A percentile compares a stretch with the other conserved stretches of the same genome.
Conservation (phyloP, 208 protist genomes). For the Kentomonas sorsogonicus region DNA sequence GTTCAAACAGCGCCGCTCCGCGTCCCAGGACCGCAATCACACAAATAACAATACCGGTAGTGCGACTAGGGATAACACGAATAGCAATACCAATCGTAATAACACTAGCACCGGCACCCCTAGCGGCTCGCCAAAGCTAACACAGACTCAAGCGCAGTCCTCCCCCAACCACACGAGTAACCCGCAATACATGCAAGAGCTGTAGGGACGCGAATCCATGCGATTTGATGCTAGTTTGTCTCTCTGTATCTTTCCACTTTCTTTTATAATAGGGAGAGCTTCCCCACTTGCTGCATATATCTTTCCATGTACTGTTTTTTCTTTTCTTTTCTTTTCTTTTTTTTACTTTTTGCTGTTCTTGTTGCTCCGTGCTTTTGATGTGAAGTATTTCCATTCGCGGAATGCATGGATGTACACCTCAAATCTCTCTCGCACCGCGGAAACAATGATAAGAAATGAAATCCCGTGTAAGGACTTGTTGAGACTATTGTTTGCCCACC, state of each 20-base stretch:
- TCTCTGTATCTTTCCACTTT: not conserved
- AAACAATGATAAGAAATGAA: too few relatives aligned
- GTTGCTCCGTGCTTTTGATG: not conserved
- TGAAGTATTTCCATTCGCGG: not conserved
- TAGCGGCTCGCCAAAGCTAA: not conserved
- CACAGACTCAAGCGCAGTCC: not conserved
- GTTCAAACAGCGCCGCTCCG: slow-evolving; percentile 32
- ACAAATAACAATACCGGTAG: too few relatives aligned
- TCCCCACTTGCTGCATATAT: not conserved
- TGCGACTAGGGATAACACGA: too few relatives aligned
- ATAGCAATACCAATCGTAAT: not conserved
- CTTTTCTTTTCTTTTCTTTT: slow-evolving; percentile 8
- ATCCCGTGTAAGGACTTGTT: too few relatives aligned
- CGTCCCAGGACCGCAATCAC: too few relatives aligned
- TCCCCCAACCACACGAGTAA: too few relatives aligned
- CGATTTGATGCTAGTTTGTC: not conserved
- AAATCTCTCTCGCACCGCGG: too few relatives aligned
- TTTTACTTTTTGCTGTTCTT: not conserved
- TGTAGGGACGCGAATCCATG: too few relatives aligned
- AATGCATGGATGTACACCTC: too few relatives aligned
- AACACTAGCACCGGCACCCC: not conserved
- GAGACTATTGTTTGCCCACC: too few relatives aligned
- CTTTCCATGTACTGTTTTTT: slow-evolving; percentile 15
- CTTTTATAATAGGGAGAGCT: not conserved
- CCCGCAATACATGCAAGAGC: too few relatives aligned